Conservation (phyloP, 129 eudicot genomes). For the carrot (Daucus carota) region DNA sequence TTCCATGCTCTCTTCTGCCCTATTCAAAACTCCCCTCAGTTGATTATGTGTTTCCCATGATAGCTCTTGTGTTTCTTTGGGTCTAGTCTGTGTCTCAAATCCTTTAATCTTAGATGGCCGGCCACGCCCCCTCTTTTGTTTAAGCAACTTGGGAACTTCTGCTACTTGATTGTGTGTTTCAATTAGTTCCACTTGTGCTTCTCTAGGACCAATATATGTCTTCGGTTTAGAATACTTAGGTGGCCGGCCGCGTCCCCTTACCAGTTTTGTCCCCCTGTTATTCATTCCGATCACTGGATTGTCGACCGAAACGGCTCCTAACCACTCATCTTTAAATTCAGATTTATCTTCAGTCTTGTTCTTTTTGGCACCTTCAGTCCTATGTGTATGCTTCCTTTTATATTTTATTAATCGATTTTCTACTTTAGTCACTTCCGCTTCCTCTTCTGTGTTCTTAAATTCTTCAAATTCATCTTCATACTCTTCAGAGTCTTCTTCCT, state of each 20-base stretch:
- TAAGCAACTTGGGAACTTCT: not conserved
- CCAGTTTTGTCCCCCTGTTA: not conserved
- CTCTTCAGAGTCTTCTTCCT: not conserved
- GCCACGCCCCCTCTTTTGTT: not conserved
- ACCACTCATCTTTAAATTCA: not conserved
- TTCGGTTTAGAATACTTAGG: not conserved
- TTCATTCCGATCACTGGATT: not conserved
- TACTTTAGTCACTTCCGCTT: slow-evolving; percentile 5
- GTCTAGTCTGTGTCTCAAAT: not conserved
- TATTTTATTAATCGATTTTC: not conserved
- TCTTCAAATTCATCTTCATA: not conserved
- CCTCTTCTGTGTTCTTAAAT: not conserved
- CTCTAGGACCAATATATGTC: not conserved
- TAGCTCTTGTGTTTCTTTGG: not conserved
- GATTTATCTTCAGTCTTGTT: not conserved
- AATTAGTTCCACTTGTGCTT: not conserved
- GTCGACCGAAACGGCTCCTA: no score
- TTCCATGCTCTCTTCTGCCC: not conserved
- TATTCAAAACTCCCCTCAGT: not conserved
- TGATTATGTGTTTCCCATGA: not conserved
- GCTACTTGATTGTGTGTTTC: not conserved
- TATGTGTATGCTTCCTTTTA: not conserved
- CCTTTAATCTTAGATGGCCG: not conserved
- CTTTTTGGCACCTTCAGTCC: slow-evolving; percentile 4
- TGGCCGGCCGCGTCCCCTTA: not conserved